Conservation (phyloP, 2,329 filamentous ascomycete species). For the Nemania bipapillata region DNA sequence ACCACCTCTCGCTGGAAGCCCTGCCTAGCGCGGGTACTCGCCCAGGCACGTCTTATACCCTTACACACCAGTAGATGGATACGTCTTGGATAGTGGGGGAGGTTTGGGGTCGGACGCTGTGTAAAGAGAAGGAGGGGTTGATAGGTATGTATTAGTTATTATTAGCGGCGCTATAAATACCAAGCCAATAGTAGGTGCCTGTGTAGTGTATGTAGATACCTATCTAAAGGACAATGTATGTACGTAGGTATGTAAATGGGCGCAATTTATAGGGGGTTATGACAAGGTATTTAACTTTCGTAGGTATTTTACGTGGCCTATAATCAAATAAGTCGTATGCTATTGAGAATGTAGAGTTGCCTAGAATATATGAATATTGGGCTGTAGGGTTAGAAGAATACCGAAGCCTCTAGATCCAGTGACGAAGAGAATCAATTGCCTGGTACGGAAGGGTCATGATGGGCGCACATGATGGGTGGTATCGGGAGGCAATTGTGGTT, state of each 20-base stretch:
- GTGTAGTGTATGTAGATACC: background rate
- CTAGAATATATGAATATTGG: background rate
- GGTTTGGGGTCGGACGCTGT: background rate
- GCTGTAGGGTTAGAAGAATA: conserved; percentile 11
- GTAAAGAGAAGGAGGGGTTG: conserved; percentile 11
- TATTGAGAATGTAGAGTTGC: background rate
- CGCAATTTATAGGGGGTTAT: background rate
- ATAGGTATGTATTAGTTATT: conserved; percentile 1
- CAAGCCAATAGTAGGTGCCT: conserved; percentile 11
- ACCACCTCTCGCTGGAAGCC: too few relatives aligned
- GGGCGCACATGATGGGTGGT: background rate
- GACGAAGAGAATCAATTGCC: background rate
- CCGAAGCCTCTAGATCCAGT: conserved; percentile 12
- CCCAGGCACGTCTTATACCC: too few relatives aligned
- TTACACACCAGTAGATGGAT: background rate
- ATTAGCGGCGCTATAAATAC: conserved; percentile 16
- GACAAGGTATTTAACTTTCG: background rate
- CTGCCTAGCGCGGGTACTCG: too few relatives aligned
- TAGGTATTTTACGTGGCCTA: background rate
- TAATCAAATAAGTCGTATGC: background rate
- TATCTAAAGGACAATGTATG: background rate
- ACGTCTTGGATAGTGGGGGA: conserved; percentile 3
- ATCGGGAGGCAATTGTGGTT: background rate
- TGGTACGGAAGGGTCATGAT: background rate
- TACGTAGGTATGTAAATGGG: background rate